Conservation (phyloP, 192 early-diverging fungal genomes). For the Linnemannia hyalina region DNA sequence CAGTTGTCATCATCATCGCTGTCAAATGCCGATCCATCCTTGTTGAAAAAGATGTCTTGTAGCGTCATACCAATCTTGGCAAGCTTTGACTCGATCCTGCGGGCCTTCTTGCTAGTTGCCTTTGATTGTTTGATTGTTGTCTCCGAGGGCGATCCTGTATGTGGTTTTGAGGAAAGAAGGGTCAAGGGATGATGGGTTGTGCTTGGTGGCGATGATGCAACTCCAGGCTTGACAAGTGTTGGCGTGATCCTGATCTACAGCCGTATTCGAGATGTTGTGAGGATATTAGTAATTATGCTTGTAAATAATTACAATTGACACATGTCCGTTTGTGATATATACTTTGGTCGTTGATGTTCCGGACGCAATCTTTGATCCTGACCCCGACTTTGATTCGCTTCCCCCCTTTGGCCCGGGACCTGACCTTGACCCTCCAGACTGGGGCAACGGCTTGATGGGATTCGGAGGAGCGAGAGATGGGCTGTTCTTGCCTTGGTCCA, state of each 20-base stretch:
- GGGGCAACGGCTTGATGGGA: not conserved
- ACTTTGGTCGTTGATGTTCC: not conserved
- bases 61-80: not conserved
- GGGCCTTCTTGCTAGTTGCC: not conserved
- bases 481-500: not conserved
- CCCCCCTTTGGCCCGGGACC: not conserved
- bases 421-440: not conserved
- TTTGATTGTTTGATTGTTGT: not conserved
- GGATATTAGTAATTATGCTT: not conserved
- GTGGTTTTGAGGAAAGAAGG: not conserved
- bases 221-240: not conserved
- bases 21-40: not conserved
- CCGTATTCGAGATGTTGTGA: not conserved
- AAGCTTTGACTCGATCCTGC: slow-evolving; percentile 7
- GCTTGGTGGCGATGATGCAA: not conserved
- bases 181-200: not conserved
- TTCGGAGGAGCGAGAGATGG: not conserved
- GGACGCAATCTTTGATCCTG: not conserved
- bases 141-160: not conserved
- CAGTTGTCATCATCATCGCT: slow-evolving; percentile 32
- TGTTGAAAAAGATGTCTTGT: slow-evolving; percentile 24
- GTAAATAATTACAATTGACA: not conserved
- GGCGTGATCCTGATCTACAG: not conserved
- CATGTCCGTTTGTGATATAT: not conserved
- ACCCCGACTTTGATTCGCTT: not conserved